A percentile compares a stretch with the other conserved stretches of the same genome.
Conservation (phyloP, 2,329 filamentous ascomycete species). For the Colletotrichum siamense region DNA sequence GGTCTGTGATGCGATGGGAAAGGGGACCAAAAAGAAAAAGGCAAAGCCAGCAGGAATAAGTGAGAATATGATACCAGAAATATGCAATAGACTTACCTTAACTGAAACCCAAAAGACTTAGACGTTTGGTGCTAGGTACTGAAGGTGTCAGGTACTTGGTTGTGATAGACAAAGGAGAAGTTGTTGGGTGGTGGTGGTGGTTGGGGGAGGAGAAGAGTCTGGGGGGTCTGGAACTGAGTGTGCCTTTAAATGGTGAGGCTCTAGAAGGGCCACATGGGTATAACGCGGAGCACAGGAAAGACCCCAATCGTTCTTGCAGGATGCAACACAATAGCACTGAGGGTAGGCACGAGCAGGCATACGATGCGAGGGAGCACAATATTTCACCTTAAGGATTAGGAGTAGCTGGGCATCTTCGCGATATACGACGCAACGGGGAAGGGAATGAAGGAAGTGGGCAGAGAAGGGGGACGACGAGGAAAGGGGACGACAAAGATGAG, state of each 20-base stretch:
- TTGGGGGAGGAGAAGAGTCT: not conserved
- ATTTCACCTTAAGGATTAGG: not conserved
- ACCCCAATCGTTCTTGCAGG: not conserved
- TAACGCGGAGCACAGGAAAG: not conserved
- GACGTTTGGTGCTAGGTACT: no score
- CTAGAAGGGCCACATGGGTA: not conserved
- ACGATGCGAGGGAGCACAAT: not conserved
- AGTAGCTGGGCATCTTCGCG: not conserved
- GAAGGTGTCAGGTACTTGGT: no score
- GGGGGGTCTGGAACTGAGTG: not conserved
- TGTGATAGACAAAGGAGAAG: not conserved
- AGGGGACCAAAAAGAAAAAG: no score
- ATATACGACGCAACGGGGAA: not conserved
- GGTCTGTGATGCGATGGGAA: no score
- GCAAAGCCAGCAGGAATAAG: no score
- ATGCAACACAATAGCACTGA: not conserved
- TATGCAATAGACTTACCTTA: no score
- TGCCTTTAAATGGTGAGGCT: not conserved
- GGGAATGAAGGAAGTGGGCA: not conserved
- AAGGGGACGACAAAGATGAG: no score
- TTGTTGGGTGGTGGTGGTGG: not conserved
- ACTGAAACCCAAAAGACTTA: no score
- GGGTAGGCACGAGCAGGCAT: not conserved
- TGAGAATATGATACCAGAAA: no score
- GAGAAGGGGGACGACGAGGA: not conserved